Evolutionary conservation across 129 eudicot genomes (phyloP), one percentile per base, ranked within the genome.

Genomic region (Flaveria brownii): DNA sequence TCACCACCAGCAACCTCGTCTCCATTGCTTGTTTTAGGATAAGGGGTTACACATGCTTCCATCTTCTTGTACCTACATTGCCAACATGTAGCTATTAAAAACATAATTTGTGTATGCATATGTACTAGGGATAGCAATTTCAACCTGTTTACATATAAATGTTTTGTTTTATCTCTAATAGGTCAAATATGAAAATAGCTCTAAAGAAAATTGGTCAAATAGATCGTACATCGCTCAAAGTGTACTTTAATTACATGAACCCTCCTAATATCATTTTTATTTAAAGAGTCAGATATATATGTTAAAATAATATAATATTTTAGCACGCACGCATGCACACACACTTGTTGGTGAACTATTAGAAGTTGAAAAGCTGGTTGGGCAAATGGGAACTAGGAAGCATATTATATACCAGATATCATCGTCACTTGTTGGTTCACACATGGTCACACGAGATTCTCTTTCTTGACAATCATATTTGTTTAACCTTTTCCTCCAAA

Each of bases 41-140:
- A 80, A 20, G 88, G 87, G 45, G 87, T 82, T 56, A 80, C 74
- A 80, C 92, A 87, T 5, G 84, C 74, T 73, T 85, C 92, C 85
- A 87, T 82, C 55, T 80, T 50, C 82, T 77, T 84, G 80, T 85
- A 82, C 88, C 91, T 87, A 60, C 41, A 74, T 56, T 69, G 63
- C 2, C 54, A 73, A 36, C 6, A 49, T 10, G 41, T 20, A n/a
- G 17, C 51, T 71, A 51, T 55, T 3, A 14, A 51, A 50, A 54
- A 51, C 2, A 51, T 28, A 5, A 6, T 16, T 16, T 49, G n/a
- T 47, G 14, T 1, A 55, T 5, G 41, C 33, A 57, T 69, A 56
- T 46, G 57, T 7, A 22, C 56, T 46, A 68, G 30, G 20, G 56
- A 17, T 22, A 7, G 36, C 66, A 60, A 3, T 60, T 25, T 11